Base-by-base conservation (phyloP, 495 filamentous ascomycete genomes). In the Penicillium simplicissimum region DNA sequence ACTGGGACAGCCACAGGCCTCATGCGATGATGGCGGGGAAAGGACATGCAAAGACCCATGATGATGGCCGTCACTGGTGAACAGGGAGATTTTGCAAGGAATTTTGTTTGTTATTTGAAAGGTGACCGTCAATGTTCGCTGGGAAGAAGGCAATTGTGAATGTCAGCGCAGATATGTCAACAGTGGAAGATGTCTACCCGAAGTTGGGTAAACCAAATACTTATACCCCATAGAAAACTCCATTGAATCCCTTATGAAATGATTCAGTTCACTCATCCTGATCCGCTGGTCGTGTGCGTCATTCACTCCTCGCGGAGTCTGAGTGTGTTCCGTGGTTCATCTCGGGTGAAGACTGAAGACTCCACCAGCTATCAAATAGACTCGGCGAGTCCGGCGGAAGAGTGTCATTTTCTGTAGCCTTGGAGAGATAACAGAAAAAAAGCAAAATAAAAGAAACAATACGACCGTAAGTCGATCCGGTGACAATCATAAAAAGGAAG, bases 11-110 rank as follows among this genome's bases (percentile, higher is more conserved):
- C 25, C 48, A 52, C 58, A 34, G 63, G 60, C 28, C 37, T 33
- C 31, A 54, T 40, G 37, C 34, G 28, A 14, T 40, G 40, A 23
- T 33, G 65, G 13, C 51, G 61, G 17, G 65, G 65, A 19, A 67
- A 51, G 15, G 65, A 67, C 60, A 67, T 60, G 42, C 61, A 67
- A 25, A 67, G 65, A 25, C 65, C 65, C 65, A 67, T 67, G 14
- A 36, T 40, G 17, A 2, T 28, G 15, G 23, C 8, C 13, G 0
- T 31, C 6, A 8, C 10, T 49, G 4, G 0, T 21, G 42, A 11
- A 8, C 0, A 45, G 17, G 13, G 13, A 49, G 45, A 11, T 8
- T 21, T 33, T 10, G 23, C 4, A 33, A 23, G 28, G 9, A 10
- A 8, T 8, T 52, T 2, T 8, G 23, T 31, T 4, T 1, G 11